Base-by-base conservation (phyloP, 345 rosid genomes). In the Eucalyptus urophylla region DNA sequence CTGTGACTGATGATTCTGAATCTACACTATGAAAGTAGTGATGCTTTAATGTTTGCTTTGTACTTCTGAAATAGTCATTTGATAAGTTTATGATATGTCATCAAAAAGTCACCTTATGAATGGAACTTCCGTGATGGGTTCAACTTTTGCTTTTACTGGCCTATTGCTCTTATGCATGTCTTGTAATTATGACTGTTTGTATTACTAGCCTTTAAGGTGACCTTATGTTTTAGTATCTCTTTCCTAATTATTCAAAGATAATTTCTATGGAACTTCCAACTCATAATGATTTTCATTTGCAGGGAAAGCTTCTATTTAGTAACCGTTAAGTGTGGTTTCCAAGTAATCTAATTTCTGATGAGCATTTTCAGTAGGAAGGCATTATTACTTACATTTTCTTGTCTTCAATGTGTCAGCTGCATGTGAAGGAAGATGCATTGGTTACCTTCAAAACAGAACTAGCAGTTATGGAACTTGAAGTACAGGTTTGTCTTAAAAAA, bases 381-480 rank as follows among this genome's bases (percentile, higher is more conserved):
- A 11, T 72, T 72, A 24, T 72, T 72, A 31, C 88, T 69, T 86
- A 14, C 49, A 37, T 51, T 88, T 27, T 87, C 50, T 40, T 40
- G 4, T 90, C 88, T 89, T 24, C 88, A 47, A 88, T 86, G 72
- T 89, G 65, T 67, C 95, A 97, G 98, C 92, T 97, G 31, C 90
- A 90, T 58, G 89, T 87, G 43, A 92, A 91, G 92, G 98, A 96
- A 89, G 93, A 92, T 87, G 95, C 95, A 37, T 88, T 97, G 90
- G 88, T 91, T 65, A 93, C 90, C 93, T 96, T 95, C 94, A 96
- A 96, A 94, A 92, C 94, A 10, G 97, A 96, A 86, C 96, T 97
- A 92, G 97, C 98, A 85, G 92, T 94, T 49, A 90, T 95, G 96
- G 99, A 97, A 93, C 94, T 93, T 81, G 97, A 97, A 92, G 88